A percentile compares a stretch with the other conserved stretches of the same genome.
Conservation (phyloP, 441 rosid species). For the Kokia cookei region DNA sequence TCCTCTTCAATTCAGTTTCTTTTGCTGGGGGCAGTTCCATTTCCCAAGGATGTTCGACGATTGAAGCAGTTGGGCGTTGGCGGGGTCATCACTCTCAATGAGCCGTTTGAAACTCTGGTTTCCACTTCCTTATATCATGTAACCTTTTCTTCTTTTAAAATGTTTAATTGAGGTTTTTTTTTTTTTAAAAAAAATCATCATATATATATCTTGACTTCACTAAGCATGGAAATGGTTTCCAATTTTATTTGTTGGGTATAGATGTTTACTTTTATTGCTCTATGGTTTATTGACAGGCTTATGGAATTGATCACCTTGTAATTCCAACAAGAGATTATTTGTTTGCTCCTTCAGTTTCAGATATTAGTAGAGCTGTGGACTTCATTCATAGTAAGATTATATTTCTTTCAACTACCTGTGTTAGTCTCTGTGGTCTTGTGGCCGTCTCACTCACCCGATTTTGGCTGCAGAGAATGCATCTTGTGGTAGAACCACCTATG, state of each 20-base stretch:
- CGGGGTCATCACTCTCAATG: constrained; percentile 83
- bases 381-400: constrained; percentile 63
- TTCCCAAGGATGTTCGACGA: constrained; percentile 64
- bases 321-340: constrained; percentile 86
- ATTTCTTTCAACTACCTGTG: background rate
- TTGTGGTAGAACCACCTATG: constrained; percentile 61
- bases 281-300: constrained; percentile 35
- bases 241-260: background rate
- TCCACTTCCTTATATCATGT: constrained; percentile 60
- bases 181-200: background rate
- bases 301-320: constrained; percentile 66
- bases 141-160: constrained; percentile 5
- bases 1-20: constrained; percentile 36
- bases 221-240: background rate
- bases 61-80: constrained; percentile 68
- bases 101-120: constrained; percentile 76
- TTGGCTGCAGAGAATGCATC: constrained; percentile 46
- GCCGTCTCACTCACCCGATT: background rate
- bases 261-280: background rate
- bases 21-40: constrained; percentile 85
- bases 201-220: background rate
- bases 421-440: background rate
- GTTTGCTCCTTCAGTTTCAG: constrained; percentile 62
- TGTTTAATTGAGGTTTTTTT: background rate
- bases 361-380: constrained; percentile 55